Evolutionary conservation across 2,329 filamentous ascomycete species (phyloP).

Genomic region (Aspergillus fischeri): DNA sequence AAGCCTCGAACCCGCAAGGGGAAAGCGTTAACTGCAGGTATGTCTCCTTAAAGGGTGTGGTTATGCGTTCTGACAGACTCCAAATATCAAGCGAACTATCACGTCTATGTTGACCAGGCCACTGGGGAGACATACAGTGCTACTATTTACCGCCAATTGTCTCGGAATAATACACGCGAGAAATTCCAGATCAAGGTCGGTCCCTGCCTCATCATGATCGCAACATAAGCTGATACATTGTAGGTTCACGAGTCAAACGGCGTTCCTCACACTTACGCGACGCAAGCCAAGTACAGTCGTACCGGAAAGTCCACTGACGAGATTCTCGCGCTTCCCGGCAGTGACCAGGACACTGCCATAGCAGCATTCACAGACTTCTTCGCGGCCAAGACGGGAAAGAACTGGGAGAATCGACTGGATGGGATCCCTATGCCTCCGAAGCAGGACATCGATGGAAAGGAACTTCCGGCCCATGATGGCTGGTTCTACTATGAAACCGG

Average conservation of each 20-base stretch:
- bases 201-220: conserved; percentile 7
- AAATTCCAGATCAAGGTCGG: conserved; percentile 59
- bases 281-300: conserved; percentile 48
- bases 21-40: background rate
- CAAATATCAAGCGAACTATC: conserved; percentile 51
- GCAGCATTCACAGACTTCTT: conserved; percentile 56
- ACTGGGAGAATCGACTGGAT: conserved; percentile 51
- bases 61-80: background rate
- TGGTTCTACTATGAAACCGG: conserved; percentile 29
- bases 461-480: conserved; percentile 23
- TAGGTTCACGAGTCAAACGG: conserved; percentile 66
- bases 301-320: conserved; percentile 27
- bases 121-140: conserved; percentile 62
- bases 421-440: conserved; percentile 16
- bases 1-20: background rate
- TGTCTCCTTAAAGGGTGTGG: background rate
- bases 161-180: conserved; percentile 49
- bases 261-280: conserved; percentile 58
- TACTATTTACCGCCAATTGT: conserved; percentile 54
- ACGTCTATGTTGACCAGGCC: conserved; percentile 58
- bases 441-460: conserved; percentile 19
- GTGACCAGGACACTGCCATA: conserved; percentile 41
- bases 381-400: conserved; percentile 51
- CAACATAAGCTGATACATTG: conserved; percentile 1
- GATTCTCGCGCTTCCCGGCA: conserved; percentile 30